Percentiles rank a stretch among this genome's conserved stretches.
Conservation (phyloP, 2,329 filamentous ascomycete genomes). For the Apiospora koreana region DNA sequence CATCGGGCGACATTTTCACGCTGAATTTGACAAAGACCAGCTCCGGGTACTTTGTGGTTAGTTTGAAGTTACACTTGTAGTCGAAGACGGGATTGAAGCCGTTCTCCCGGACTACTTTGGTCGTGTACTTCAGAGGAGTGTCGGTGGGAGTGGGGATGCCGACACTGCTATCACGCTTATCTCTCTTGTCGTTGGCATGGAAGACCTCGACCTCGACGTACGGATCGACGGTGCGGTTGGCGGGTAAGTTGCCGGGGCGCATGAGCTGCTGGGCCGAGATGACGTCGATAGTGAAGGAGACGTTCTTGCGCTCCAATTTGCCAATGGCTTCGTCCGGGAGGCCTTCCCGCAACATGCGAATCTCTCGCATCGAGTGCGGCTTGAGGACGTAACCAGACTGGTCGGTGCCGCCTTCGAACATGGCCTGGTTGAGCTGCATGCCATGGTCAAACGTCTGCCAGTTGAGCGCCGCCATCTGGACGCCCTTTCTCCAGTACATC, state of each 20-base stretch:
- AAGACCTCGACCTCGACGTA: slow-evolving; percentile 96
- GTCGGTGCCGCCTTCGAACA: slow-evolving; percentile 91
- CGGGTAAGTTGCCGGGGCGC: slow-evolving; percentile 71
- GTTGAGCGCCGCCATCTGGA: slow-evolving; percentile 97
- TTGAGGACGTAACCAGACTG: slow-evolving; percentile 92
- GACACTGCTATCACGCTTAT: slow-evolving; percentile 76
- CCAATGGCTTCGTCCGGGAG: slow-evolving; percentile 54
- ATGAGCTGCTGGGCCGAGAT: slow-evolving; percentile 95
- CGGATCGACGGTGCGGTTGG: slow-evolving; percentile 78
- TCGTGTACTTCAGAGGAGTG: slow-evolving; percentile 75
- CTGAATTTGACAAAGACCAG: slow-evolving; percentile 93
- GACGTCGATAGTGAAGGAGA: slow-evolving; percentile 83
- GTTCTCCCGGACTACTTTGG: slow-evolving; percentile 80
- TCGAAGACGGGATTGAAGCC: slow-evolving; percentile 92
- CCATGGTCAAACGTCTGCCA: slow-evolving; percentile 98
- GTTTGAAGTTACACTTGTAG: slow-evolving; percentile 73
- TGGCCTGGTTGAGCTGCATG: slow-evolving; percentile 95
- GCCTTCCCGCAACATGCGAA: slow-evolving; percentile 20
- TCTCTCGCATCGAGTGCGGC: slow-evolving; percentile 76
- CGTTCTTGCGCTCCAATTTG: slow-evolving; percentile 77
- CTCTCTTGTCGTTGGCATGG: slow-evolving; percentile 88
- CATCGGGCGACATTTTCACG: slow-evolving; percentile 83
- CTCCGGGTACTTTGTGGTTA: slow-evolving; percentile 93
- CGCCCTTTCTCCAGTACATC: slow-evolving; percentile 89
- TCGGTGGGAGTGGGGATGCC: slow-evolving; percentile 46